phyloP scores from a whole-genome alignment of 352 stramenopile genomes.

The Thalassiosira ordinaria region DNA sequence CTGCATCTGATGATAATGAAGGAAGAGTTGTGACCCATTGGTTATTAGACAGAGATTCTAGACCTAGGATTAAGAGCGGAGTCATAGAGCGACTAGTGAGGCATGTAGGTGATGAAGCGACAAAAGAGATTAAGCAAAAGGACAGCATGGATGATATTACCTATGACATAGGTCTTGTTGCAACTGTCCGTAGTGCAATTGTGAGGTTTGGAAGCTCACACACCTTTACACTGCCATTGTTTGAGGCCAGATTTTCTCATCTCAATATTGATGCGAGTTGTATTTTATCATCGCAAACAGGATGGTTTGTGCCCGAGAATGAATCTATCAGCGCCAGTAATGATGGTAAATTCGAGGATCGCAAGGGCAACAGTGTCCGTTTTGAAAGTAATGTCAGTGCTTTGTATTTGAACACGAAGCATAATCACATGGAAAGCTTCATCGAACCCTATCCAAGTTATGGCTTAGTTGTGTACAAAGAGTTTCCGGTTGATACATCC shows the following conservation, averaged over 20 bases:
- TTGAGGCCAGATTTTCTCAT: background rate
- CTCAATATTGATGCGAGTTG: background rate
- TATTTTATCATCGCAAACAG: slow-evolving; percentile 21
- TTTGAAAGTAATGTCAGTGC: slow-evolving; percentile 41
- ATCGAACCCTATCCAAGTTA: slow-evolving; percentile 52
- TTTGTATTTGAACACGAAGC: slow-evolving; percentile 58
- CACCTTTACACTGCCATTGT: slow-evolving; percentile 18
- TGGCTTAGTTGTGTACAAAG: slow-evolving; percentile 32
- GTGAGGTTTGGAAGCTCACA: slow-evolving; percentile 46
- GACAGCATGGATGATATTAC: background rate
- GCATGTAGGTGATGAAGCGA: slow-evolving; percentile 22
- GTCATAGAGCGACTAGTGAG: slow-evolving; percentile 37
- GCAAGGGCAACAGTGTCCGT: slow-evolving; percentile 17
- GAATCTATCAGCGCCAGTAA: slow-evolving; percentile 10
- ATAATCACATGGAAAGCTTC: slow-evolving; percentile 58
- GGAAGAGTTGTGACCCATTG: slow-evolving; percentile 18
- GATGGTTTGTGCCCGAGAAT: slow-evolving; percentile 9
- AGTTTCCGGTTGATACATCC: slow-evolving; percentile 12
- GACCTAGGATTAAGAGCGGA: slow-evolving; percentile 11
- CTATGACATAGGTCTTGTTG: slow-evolving; percentile 23
- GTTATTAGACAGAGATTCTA: slow-evolving; percentile 47
- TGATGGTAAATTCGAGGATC: slow-evolving; percentile 1
- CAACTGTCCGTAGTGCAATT: slow-evolving; percentile 2
- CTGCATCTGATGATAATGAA: background rate
- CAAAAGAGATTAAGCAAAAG: background rate